These are phyloP conservation scores for Pleodorina starrii DNA, from an alignment of 139 green algal species.

Conservation along the genomic window DNA sequence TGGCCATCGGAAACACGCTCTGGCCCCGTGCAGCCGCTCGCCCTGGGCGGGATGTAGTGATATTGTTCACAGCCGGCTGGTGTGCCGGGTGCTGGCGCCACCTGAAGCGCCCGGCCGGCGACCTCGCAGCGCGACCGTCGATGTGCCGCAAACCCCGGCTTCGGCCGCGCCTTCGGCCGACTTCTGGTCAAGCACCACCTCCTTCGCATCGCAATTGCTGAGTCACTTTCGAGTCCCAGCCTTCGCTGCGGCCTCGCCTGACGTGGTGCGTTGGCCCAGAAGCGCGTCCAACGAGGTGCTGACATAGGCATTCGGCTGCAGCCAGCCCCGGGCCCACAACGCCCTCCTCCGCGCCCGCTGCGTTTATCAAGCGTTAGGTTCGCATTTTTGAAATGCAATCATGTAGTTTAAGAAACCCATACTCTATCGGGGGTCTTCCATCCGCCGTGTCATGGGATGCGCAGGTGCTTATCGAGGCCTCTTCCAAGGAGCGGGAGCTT, in stretches of 20 bases:
- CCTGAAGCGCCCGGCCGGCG: slow-evolving; percentile 21
- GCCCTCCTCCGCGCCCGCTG: neutral
- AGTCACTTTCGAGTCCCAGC: slow-evolving; percentile 7
- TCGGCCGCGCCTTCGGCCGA: neutral
- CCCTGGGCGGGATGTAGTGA: neutral
- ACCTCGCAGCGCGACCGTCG: slow-evolving; percentile 16
- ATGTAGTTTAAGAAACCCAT: neutral
- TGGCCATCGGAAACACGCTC: neutral
- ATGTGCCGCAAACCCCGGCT: neutral
- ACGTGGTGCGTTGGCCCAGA: neutral
- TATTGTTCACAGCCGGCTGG: neutral
- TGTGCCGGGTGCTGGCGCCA: slow-evolving; percentile 14
- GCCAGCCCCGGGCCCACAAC: neutral
- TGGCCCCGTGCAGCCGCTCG: neutral
- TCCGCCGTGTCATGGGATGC: no score
- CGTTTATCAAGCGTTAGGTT: neutral
- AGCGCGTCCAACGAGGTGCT: neutral
- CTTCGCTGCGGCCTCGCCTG: neutral
- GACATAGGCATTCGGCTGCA: neutral
- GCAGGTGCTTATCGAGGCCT: slow-evolving; percentile 47
- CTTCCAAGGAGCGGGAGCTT: slow-evolving; percentile 40
- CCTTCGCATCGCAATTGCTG: slow-evolving; percentile 2
- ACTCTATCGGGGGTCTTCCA: neutral
- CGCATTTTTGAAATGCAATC: neutral
- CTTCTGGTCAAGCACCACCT: slow-evolving; percentile 16